Base-by-base conservation (phyloP, 495 filamentous ascomycete species). In the Tuber umbilicatum region DNA sequence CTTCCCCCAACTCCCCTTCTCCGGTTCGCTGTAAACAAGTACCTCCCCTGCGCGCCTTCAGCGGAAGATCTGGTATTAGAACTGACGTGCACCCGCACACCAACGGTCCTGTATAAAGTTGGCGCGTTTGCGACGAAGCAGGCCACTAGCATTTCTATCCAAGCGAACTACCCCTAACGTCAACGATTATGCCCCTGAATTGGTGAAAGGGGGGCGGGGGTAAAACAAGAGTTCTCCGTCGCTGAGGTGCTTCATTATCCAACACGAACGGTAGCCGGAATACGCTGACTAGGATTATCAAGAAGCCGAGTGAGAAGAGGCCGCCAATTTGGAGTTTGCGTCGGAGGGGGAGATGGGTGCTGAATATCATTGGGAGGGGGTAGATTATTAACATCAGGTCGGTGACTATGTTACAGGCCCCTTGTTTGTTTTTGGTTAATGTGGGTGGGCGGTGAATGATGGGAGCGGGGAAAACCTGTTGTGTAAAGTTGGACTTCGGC, bases 101-200 rank as follows among this genome's bases (percentile, higher is more conserved):
- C 50, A 60, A 80, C 70, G 2, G 79, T 27, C n/a, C 77, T 43
- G 68, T 80, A 80, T 5, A 81, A 50, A 2, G 74, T 41, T 1
- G 80, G 79, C 16, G 80, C 80, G 68, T 81, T 81, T 23, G 80
- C 76, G 16, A 81, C 80, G 55, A 72, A 67, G 42, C 80, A 81
- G 38, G 80, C 75, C 2, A 73, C 79, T 0, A 76, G n/a, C 68
- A 81, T 81, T 47, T 81, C 80, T 47, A 81, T 76, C 23, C 71
- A 79, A 9, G 79, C 80, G n/a, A 81, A 81, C 75, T 39, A 6
- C 12, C 3, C 7, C n/a, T 16, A 45, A 23, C n/a, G 42, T 38
- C n/a, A 55, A 35, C 41, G 41, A 42, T 41, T 42, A 10, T 31
- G 21, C 16, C 27, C 7, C 73, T 38, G 37, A 35, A 23, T 67